A percentile compares a stretch with the other conserved stretches of the same genome.
phyloP scores from a whole-genome alignment of 2,329 filamentous ascomycete genomes.

The Epichloe aotearoae region DNA sequence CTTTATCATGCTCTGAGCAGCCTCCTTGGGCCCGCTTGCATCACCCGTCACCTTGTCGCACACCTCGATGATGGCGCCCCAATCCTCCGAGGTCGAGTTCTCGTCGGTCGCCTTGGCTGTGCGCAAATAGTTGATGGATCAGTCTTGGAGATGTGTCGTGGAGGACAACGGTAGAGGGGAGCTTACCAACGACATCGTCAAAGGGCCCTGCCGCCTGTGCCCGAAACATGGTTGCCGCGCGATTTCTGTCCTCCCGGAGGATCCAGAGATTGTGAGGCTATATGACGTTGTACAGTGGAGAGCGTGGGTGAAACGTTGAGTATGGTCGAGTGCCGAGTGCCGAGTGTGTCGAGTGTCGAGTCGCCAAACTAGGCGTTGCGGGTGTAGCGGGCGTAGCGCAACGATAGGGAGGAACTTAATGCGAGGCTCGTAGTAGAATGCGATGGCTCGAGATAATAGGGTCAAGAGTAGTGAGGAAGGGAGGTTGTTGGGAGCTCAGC shows the following conservation, averaged over 20 bases:
- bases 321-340: too few relatives aligned
- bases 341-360: too few relatives aligned
- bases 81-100: constrained; percentile 78
- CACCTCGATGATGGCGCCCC: constrained; percentile 51
- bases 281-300: constrained; percentile 6
- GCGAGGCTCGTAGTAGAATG: too few relatives aligned
- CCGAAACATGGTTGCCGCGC: constrained; percentile 38
- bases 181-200: constrained; percentile 46
- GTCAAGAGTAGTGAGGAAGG: too few relatives aligned
- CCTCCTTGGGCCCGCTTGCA: constrained; percentile 59
- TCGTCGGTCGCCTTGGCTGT: constrained; percentile 78
- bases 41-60: constrained; percentile 46
- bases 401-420: too few relatives aligned
- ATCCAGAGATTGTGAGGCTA: too few relatives aligned
- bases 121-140: background rate
- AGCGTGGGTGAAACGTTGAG: background rate
- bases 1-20: constrained; percentile 81
- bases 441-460: too few relatives aligned
- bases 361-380: too few relatives aligned
- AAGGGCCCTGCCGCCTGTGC: constrained; percentile 44
- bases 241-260: background rate
- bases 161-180: background rate
- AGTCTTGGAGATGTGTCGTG: background rate
- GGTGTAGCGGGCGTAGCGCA: too few relatives aligned
- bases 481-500: too few relatives aligned